Evolutionary conservation across 495 filamentous ascomycete genomes (phyloP), one percentile per base, ranked within the genome.

Genomic region (Hyaloscypha bicolor): DNA sequence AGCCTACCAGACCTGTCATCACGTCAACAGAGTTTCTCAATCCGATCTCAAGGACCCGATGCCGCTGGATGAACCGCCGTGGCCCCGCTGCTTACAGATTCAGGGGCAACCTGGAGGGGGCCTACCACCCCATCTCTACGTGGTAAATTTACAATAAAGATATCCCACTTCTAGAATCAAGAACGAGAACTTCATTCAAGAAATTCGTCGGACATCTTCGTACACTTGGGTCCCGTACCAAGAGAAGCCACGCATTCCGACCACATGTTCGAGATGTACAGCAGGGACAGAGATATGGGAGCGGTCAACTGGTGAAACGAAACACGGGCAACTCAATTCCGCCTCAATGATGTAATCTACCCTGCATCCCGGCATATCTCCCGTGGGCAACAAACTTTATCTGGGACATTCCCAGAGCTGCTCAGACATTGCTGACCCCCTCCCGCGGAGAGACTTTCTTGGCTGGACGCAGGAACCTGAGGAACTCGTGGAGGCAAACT

Each of bases 241-340:
- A 31, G 25, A 25, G 30, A 32, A 33, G 37, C 61, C 42, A 52
- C 61, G 61, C 37, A 63, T 31, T 9, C 29, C 1, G 61, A 31
- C 30, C 48, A 63, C 25, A 52, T 48, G 42, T 48, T 48, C 42
- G 42, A 16, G 11, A 19, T 4, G 42, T 37, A 35, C 52, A 56
- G 30, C 51, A 29, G 30, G 51, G 37, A 51, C 62, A 57, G 51
- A 64, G 62, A 63, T 63, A 55, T 19, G 45, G 31, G 31, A 64
- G 62, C 51, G 51, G 62, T 57, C 62, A 64, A 64, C 29, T 64
- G 35, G 62, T 64, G 62, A 64, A 64, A 64, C 62, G 51, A 64
- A 64, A 64, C 62, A 51, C 62, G 60, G 25, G 35, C 60, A 62
- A 22, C 60, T 22, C 30, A 51, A 45, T 62, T 45, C 12, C 60